Evolutionary conservation across 768 basidiomycete species (phyloP).

Genomic region (Stropharia rugosoannulata): DNA sequence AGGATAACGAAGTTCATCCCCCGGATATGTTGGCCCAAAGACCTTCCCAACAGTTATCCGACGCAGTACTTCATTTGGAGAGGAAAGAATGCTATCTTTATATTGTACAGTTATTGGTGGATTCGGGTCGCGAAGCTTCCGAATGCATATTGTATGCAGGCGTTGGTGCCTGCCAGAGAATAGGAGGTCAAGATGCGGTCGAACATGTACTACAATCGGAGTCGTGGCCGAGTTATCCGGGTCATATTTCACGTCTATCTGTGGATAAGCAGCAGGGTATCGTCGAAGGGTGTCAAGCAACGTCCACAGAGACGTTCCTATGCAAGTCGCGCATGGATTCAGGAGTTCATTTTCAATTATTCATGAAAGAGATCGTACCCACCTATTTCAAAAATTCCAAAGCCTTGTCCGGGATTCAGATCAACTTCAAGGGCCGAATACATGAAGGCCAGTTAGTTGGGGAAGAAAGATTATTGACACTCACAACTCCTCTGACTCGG

Average conservation of each 20-base stretch:
- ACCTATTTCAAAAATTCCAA: constrained; percentile 82
- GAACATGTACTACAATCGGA: constrained; percentile 74
- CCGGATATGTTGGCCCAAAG: constrained; percentile 83
- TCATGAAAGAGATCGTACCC: constrained; percentile 2
- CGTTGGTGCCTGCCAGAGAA: constrained; percentile 81
- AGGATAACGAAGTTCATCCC: constrained; percentile 76
- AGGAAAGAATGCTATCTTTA: constrained; percentile 62
- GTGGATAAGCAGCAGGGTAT: constrained; percentile 69
- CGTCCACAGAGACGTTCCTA: constrained; percentile 79
- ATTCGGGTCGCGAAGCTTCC: constrained; percentile 63
- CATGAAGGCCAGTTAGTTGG: constrained; percentile 34
- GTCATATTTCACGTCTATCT: constrained; percentile 84
- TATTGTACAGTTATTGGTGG: constrained; percentile 71
- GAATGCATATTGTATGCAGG: constrained; percentile 74
- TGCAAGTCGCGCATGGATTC: not conserved
- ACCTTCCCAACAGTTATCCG: constrained; percentile 66
- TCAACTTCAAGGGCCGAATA: constrained; percentile 74
- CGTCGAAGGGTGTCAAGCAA: constrained; percentile 67
- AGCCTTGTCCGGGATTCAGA: constrained; percentile 69
- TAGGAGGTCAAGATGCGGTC: constrained; percentile 82
- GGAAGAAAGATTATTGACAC: no score
- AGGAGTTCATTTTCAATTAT: not conserved
- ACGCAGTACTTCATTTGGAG: constrained; percentile 56
- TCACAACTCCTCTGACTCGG: no score
- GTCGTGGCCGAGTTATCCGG: constrained; percentile 67